Evolutionary conservation across 83 land plant genomes (phyloP), one percentile per base, ranked within the genome.

Genomic region (Thuja plicata): DNA sequence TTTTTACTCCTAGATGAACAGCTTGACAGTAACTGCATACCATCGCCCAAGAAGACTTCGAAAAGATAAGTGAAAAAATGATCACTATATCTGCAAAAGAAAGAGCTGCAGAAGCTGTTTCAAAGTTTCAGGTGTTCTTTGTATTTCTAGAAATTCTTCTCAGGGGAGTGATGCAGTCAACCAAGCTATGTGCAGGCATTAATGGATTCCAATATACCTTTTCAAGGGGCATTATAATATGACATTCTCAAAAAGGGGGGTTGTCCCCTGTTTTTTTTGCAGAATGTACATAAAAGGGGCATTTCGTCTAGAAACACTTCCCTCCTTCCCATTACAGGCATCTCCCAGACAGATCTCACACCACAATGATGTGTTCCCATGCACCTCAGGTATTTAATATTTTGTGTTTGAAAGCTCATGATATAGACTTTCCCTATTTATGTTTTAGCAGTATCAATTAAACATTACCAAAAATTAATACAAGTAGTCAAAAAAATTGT

Each of bases 21-120:
- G 96, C 96, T 7, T 54, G 91, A 13, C 95, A 95, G 60, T 92
- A 94, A 17, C 90, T 97, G 30, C 94, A 94, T 93, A 93, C 95
- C 84, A 94, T 95, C 8, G 90, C 95, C 86, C 98, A 95, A 88
- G 96, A 94, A 88, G 96, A 95, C 87, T 96, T 96, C 87, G 98
- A 96, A 87, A 96, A 96, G 88, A 93, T 94, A 11, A 46, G 90
- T 94, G 55, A 89, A 97, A 97, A 97, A 97, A 86, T 80, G 92
- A 16, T 88, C 94, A 4, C 92, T 95, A 40, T 96, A 95, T 86
- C 88, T 89, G 84, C 97, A 97, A 74, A 95, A 97, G 91, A 94
- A 95, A 91, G 91, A 97, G 93, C 94, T 97, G n/a, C 94, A 91
- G 91, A 90, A 90, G 86, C 89, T 92, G 85, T 94, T 95, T 90